Percentiles rank a stretch among this genome's conserved stretches.
These are phyloP conservation scores for Pseudopediastrum boryanum DNA, from an alignment of 139 green algal genomes.

Conservation along the genomic window DNA sequence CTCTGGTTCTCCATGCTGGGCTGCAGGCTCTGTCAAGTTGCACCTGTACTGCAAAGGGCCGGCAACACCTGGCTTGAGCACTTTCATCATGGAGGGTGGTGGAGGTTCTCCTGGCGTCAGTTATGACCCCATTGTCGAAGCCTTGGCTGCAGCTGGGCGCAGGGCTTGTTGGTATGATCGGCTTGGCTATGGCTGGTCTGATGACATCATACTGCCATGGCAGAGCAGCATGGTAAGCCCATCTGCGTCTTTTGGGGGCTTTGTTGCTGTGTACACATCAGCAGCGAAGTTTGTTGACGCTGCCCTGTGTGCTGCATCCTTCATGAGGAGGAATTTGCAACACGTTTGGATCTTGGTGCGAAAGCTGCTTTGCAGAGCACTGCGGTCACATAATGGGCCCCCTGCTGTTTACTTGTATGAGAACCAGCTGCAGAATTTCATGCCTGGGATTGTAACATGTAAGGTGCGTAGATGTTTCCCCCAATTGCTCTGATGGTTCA, in stretches of 20 bases:
- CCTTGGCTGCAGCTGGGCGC: conserved; percentile 20
- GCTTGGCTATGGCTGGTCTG: not conserved
- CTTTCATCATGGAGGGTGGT: conserved; percentile 16
- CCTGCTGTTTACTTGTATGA: too few species aligned
- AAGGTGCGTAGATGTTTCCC: too few species aligned
- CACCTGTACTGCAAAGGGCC: conserved; percentile 23
- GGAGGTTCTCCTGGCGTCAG: conserved; percentile 11
- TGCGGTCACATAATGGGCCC: too few species aligned
- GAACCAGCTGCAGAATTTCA: too few species aligned
- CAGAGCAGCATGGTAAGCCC: not conserved
- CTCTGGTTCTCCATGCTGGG: too few species aligned
- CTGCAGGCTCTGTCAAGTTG: too few species aligned
- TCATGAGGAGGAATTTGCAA: not conserved
- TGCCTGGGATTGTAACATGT: too few species aligned
- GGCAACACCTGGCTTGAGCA: conserved; percentile 10
- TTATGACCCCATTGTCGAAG: conserved; percentile 3
- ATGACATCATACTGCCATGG: not conserved
- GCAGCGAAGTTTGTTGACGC: not conserved
- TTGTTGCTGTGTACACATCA: not conserved
- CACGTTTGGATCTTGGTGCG: too few species aligned
- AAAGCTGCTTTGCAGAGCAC: not conserved
- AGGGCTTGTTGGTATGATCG: not conserved
- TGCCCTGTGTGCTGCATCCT: not conserved
- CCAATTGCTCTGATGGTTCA: not conserved
- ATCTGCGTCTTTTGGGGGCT: not conserved